Base-by-base conservation (phyloP, 148 eudicot genomes). In the Nepenthes gracilis region DNA sequence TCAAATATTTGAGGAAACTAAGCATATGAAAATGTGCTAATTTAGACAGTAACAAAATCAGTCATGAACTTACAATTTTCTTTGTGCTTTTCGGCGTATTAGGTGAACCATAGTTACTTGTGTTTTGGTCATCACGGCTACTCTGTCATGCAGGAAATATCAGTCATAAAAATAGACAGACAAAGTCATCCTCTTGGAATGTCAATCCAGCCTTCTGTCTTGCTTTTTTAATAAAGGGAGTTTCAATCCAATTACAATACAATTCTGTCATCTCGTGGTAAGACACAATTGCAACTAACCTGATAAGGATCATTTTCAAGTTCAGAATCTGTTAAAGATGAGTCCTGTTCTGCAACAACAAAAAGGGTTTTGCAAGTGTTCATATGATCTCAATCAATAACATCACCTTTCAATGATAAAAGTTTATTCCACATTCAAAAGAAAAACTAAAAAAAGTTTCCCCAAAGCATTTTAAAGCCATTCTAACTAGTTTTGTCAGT, bases 331-430 rank as follows among this genome's bases (percentile, higher is more conserved):
- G 68, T 51, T 62, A 55, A 54, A 51, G 84, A 74, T 49, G 79
- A 72, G 55, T 70, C 79, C 64, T 69, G 72, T 63, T 83, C 95
- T 87, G 95, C 68, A 73, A 54, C 67, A 73, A 61, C 36, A 64
- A 57, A 60, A 49, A 50, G 10, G 13, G 15, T 15, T 33, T 40
- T 4, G 23, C 12, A 23, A 51, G 40, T 12, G 34, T 35, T 9
- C 48, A 11, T 53, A 61, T 34, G 11, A 2, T 11, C 23, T 23
- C 13, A 51, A 48, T 36, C 52, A 62, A 10, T 14, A 47, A 61
- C 36, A 49, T 48, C 55, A 34, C 38, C 45, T 13, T 32, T 61
- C 0, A 23, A 23, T 23, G 23, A 23, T 23, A 23, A 23, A 23
- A 23, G 23, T 23, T 23, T 23, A 23, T 23, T 23, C 23, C 23